Evolutionary conservation across 257 asterid species (phyloP).

Genomic region (Solanum lignicaule): DNA sequence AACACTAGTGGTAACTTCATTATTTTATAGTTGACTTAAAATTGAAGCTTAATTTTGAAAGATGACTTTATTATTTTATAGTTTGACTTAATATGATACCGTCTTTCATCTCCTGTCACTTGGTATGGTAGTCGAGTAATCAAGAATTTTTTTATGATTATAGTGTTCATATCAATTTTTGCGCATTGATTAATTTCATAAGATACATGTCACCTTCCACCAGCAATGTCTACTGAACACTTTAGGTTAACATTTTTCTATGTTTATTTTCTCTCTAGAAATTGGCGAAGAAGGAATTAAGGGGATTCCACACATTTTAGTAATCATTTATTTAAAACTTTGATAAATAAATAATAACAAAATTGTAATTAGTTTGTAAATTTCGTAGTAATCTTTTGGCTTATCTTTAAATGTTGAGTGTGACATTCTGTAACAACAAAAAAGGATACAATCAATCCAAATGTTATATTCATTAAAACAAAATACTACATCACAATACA

Average conservation of each 20-base stretch:
- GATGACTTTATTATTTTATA: too few species aligned
- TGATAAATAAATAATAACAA: not conserved
- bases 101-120: not conserved
- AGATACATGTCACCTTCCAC: rapidly evolving
- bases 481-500: too few species aligned
- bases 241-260: not conserved
- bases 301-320: not conserved
- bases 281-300: not conserved
- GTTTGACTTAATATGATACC: not conserved
- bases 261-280: not conserved
- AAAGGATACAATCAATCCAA: too few species aligned
- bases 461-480: too few species aligned
- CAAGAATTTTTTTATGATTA: not conserved
- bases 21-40: too few species aligned
- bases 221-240: too few species aligned
- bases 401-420: not conserved
- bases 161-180: too few species aligned
- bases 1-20: not conserved
- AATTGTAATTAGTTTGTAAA: not conserved
- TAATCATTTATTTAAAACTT: not conserved
- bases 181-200: too few species aligned
- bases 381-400: too few species aligned
- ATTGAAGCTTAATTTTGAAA: too few species aligned
- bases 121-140: not conserved
- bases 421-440: too few species aligned